These are phyloP conservation scores for Mortierella sp. DNA, from an alignment of 371 early-diverging fungal genomes.

Conservation along the genomic window DNA sequence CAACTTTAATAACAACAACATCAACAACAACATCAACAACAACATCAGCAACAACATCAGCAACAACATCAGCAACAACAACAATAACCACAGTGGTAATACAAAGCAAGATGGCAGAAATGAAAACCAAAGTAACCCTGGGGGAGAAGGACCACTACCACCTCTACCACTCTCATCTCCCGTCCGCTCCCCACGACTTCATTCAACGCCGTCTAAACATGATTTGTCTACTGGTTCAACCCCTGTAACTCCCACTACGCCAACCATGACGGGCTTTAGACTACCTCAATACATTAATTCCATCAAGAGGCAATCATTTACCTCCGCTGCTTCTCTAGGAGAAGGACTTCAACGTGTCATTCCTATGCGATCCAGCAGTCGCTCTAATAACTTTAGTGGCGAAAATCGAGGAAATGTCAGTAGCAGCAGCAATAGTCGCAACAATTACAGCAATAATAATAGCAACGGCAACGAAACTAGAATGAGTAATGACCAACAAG, in stretches of 20 bases:
- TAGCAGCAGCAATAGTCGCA: background rate
- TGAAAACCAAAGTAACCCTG: background rate
- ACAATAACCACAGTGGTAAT: background rate
- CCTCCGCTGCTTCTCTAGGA: background rate
- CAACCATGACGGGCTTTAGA: background rate
- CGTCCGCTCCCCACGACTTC: slow-evolving; percentile 26
- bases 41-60: background rate
- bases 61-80: background rate
- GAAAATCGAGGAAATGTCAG: background rate
- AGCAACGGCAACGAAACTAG: background rate
- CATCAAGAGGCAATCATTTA: background rate
- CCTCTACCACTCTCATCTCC: slow-evolving; percentile 27
- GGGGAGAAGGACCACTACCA: background rate
- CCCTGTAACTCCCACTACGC: background rate
- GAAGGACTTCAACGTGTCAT: background rate
- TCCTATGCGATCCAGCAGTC: background rate
- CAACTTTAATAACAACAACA: background rate
- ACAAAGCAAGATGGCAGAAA: background rate
- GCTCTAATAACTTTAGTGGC: background rate
- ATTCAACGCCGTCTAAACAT: slow-evolving; percentile 15
- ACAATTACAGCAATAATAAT: background rate
- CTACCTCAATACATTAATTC: background rate
- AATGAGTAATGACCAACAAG: background rate
- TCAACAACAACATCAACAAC: background rate
- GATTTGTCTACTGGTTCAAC: background rate